phyloP scores from a whole-genome alignment of 169 alveolate species.

The Eimeria acervulina region DNA sequence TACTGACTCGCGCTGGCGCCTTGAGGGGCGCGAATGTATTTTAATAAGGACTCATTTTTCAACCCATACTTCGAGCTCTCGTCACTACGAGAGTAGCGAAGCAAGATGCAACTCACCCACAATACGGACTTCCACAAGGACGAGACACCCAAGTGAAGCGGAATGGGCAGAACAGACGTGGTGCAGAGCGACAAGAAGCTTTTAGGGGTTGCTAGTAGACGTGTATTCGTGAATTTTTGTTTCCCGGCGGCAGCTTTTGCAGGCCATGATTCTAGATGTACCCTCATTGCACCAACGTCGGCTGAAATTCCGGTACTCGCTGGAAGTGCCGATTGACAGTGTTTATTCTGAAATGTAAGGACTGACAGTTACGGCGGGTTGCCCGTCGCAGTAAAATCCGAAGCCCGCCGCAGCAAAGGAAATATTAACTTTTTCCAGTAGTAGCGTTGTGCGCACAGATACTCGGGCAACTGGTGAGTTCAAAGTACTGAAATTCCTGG shows the following conservation, averaged over 20 bases:
- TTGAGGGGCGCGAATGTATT: slow-evolving; percentile 4
- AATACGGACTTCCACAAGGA: neutral
- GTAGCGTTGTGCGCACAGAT: neutral
- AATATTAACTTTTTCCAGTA: neutral
- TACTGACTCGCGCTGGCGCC: slow-evolving; percentile 48
- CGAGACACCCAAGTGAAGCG: neutral
- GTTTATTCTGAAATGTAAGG: neutral
- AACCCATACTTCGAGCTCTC: neutral
- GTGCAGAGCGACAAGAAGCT: neutral
- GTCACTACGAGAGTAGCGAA: neutral
- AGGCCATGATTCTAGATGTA: neutral
- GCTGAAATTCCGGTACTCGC: neutral
- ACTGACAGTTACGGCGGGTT: neutral
- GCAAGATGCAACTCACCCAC: neutral
- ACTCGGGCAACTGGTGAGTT: neutral
- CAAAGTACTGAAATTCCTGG: neutral
- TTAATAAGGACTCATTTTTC: neutral
- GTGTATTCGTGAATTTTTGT: neutral
- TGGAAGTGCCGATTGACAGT: neutral
- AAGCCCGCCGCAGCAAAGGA: neutral
- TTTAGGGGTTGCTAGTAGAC: neutral
- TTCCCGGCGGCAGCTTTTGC: neutral
- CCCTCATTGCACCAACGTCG: neutral
- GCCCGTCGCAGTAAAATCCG: neutral
- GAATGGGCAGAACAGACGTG: neutral